A percentile compares a stretch with the other conserved stretches of the same genome.
Conservation (phyloP, 2,329 filamentous ascomycete genomes). For the Sclerotinia nivalis region DNA sequence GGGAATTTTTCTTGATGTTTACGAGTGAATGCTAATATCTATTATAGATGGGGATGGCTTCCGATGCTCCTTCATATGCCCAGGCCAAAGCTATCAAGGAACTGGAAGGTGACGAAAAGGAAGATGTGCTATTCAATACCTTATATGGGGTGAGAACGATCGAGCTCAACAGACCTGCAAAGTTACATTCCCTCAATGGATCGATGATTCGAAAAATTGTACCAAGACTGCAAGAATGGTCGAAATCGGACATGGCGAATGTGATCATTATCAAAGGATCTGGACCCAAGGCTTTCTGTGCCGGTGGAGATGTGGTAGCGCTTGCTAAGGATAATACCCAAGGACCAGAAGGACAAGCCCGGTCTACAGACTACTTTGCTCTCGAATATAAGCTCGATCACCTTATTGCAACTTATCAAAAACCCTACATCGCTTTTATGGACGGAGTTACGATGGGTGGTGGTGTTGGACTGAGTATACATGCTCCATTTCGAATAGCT, state of each 20-base stretch:
- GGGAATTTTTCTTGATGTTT: conserved; percentile 2
- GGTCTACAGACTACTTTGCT: conserved; percentile 82
- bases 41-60: conserved; percentile 45
- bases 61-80: conserved; percentile 17
- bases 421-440: conserved; percentile 94
- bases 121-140: conserved; percentile 91
- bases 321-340: conserved; percentile 73
- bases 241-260: conserved; percentile 91
- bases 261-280: conserved; percentile 89
- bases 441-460: conserved; percentile 99
- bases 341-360: conserved; percentile 67
- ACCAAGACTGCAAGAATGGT: conserved; percentile 87
- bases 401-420: conserved; percentile 87
- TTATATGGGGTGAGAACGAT: conserved; percentile 88
- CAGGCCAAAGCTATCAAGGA: conserved; percentile 38
- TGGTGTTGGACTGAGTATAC: conserved; percentile 89
- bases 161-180: conserved; percentile 89
- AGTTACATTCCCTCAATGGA: conserved; percentile 87
- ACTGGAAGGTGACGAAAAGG: conserved; percentile 64
- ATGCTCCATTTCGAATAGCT: conserved; percentile 94
- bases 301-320: conserved; percentile 84
- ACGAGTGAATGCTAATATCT: conserved; percentile 29
- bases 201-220: conserved; percentile 97
- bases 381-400: conserved; percentile 97
- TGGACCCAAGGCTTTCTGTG: conserved; percentile 83